Conservation (phyloP, 352 stramenopile genomes). For the Thalassiosira allenii region DNA sequence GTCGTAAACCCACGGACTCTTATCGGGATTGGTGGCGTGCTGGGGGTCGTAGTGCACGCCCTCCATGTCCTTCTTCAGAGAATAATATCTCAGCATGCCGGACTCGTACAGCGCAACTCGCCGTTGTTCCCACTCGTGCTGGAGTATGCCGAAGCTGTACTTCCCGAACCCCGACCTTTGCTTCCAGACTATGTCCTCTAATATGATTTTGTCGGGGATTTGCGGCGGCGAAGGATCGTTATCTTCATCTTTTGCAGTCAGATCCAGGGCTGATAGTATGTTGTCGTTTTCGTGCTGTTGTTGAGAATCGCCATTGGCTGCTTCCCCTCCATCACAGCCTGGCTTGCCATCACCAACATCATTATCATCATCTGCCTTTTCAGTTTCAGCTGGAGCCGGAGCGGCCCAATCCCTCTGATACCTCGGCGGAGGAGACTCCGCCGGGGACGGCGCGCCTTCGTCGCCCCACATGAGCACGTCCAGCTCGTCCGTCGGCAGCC, state of each 20-base stretch:
- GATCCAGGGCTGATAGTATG: conserved; percentile 45
- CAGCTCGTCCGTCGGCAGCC: conserved; percentile 50
- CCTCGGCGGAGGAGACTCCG: conserved; percentile 12
- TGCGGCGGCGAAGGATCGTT: background rate
- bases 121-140: conserved; percentile 63
- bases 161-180: conserved; percentile 62
- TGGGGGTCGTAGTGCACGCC: conserved; percentile 36
- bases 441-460: conserved; percentile 23
- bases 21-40: conserved; percentile 19
- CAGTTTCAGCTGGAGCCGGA: background rate
- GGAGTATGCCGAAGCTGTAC: conserved; percentile 52
- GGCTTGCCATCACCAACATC: background rate
- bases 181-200: conserved; percentile 71
- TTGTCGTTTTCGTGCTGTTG: conserved; percentile 55
- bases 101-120: conserved; percentile 51
- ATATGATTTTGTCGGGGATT: conserved; percentile 48
- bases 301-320: conserved; percentile 4
- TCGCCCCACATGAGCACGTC: conserved; percentile 61
- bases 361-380: background rate
- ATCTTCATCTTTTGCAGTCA: conserved; percentile 5
- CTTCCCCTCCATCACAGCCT: background rate
- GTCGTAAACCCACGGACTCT: conserved; percentile 54
- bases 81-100: conserved; percentile 61
- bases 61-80: conserved; percentile 31
- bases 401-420: conserved; percentile 47